A percentile compares a stretch with the other conserved stretches of the same genome.
These are phyloP conservation scores for Lasiosphaeria ovina DNA, from an alignment of 495 filamentous ascomycete genomes.

Conservation along the genomic window DNA sequence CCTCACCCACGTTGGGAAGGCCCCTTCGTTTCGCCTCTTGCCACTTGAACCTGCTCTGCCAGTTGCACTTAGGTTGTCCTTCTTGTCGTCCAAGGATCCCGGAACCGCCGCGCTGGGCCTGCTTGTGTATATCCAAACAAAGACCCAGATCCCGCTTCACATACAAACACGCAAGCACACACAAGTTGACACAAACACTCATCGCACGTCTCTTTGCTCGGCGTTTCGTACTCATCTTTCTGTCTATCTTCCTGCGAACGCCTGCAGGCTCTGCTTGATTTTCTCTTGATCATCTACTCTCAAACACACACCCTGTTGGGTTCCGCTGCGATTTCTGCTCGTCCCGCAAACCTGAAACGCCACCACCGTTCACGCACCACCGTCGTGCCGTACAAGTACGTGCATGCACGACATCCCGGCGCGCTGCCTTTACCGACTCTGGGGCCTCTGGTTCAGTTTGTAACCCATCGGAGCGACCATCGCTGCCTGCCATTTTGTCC, in stretches of 20 bases:
- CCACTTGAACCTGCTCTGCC: conserved; percentile 4
- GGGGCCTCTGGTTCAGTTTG: not conserved
- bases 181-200: not conserved
- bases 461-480: conserved; percentile 13
- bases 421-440: conserved; percentile 13
- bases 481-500: not conserved
- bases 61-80: not conserved
- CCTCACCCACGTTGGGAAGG: not conserved
- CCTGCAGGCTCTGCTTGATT: conserved; percentile 35
- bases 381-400: conserved; percentile 19
- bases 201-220: conserved; percentile 4
- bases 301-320: conserved; percentile 26
- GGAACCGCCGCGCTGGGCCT: conserved; percentile 16
- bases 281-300: conserved; percentile 40
- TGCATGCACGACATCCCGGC: conserved; percentile 19
- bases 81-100: conserved; percentile 10
- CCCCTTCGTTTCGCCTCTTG: conserved; percentile 5
- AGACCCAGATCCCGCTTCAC: not conserved
- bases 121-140: conserved; percentile 16
- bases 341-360: conserved; percentile 39
- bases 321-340: conserved; percentile 14
- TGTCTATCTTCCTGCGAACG: conserved; percentile 14
- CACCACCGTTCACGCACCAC: conserved; percentile 19
- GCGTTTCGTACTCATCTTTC: conserved; percentile 12
- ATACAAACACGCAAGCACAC: not conserved